Conservation (phyloP, 148 eudicot species). For the Camellia japonica region DNA sequence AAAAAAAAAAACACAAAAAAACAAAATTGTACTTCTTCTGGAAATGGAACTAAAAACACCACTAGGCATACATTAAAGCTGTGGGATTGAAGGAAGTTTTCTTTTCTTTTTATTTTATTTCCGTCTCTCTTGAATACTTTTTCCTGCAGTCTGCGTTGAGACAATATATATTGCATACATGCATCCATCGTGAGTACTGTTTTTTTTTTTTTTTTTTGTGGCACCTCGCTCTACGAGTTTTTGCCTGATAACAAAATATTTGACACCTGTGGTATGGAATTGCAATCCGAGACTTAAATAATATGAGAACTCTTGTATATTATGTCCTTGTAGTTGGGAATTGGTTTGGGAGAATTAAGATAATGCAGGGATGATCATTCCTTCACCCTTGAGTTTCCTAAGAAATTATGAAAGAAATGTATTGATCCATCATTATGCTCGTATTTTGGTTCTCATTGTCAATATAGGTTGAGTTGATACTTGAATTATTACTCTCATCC, state of each 20-base stretch:
- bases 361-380: background rate
- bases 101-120: background rate
- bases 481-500: background rate
- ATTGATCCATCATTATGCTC: conserved; percentile 1
- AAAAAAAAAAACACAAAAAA: too few relatives aligned
- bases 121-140: background rate
- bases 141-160: too few relatives aligned
- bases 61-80: background rate
- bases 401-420: background rate
- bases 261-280: too few relatives aligned
- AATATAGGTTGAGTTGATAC: background rate
- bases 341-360: background rate
- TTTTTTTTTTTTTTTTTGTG: too few relatives aligned
- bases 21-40: background rate
- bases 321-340: background rate
- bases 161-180: too few relatives aligned
- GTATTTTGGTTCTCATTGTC: background rate
- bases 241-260: too few relatives aligned
- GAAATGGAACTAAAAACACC: background rate
- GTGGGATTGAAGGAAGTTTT: background rate
- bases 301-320: background rate
- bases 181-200: too few relatives aligned
- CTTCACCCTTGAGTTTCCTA: background rate
- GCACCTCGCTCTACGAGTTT: too few relatives aligned
- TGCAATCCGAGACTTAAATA: too few relatives aligned